phyloP scores from a whole-genome alignment of 176 grass and related monocot genomes.

The Hordeum vulgare region DNA sequence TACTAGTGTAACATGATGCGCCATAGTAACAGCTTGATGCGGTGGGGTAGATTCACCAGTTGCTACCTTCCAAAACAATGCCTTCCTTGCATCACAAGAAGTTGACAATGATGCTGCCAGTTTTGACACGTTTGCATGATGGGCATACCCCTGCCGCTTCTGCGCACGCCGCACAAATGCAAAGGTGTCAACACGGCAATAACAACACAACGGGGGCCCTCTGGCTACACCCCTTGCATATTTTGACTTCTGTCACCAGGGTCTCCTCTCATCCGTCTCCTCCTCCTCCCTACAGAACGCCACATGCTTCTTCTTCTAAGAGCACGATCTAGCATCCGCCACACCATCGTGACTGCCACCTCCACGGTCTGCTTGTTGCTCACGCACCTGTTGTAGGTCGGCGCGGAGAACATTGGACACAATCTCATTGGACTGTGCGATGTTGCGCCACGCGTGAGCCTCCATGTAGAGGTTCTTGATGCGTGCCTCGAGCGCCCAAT shows the following conservation, averaged over 20 bases:
- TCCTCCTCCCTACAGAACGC: background rate
- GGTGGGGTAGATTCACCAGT: background rate
- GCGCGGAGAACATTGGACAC: slow-evolving; percentile 27
- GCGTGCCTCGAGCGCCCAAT: slow-evolving; percentile 42
- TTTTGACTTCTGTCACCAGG: background rate
- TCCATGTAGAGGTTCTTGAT: slow-evolving; percentile 25
- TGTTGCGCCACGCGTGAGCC: slow-evolving; percentile 48
- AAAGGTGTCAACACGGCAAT: slow-evolving; percentile 67
- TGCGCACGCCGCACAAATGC: slow-evolving; percentile 48
- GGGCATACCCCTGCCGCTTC: slow-evolving; percentile 34
- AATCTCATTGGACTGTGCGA: slow-evolving; percentile 49
- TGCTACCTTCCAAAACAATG: background rate
- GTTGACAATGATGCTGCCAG: background rate
- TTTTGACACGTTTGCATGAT: background rate
- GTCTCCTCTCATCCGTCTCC: background rate
- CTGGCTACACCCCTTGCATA: slow-evolving; percentile 33
- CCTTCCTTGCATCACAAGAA: background rate
- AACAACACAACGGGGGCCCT: slow-evolving; percentile 37
- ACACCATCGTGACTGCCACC: too few species aligned
- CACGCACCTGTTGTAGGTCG: slow-evolving; percentile 37
- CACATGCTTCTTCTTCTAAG: slow-evolving; percentile 33
- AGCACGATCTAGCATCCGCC: slow-evolving; percentile 48
- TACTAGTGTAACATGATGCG: background rate
- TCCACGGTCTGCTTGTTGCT: background rate
- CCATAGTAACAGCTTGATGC: background rate